A percentile compares a stretch with the other conserved stretches of the same genome.
These are phyloP conservation scores for Staphylotrichum longicolle DNA, from an alignment of 495 filamentous ascomycete species.

Conservation along the genomic window DNA sequence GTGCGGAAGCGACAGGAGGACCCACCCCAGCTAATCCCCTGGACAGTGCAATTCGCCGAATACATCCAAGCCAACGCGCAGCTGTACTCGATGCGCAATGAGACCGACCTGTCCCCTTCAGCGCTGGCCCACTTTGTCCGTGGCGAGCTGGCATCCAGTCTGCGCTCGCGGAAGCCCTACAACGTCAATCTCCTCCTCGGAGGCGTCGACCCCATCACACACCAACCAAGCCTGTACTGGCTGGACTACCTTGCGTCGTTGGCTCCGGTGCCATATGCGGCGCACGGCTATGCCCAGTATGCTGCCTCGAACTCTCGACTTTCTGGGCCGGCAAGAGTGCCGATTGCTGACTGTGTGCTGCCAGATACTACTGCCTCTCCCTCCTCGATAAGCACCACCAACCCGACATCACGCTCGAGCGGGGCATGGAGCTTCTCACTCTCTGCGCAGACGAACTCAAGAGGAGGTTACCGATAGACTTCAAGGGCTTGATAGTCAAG, in stretches of 20 bases:
- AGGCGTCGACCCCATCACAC: conserved; percentile 82
- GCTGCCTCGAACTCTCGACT: conserved; percentile 34
- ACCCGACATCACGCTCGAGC: conserved; percentile 80
- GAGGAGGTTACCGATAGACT: conserved; percentile 92
- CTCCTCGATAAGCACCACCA: conserved; percentile 98
- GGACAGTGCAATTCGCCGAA: conserved; percentile 94
- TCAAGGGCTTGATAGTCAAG: conserved; percentile 94
- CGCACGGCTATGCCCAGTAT: conserved; percentile 96
- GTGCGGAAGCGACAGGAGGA: background rate
- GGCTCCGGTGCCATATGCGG: conserved; percentile 87
- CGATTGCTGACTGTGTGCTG: conserved; percentile 16
- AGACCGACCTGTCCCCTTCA: conserved; percentile 80
- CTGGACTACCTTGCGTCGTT: conserved; percentile 91
- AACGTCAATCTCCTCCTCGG: conserved; percentile 93
- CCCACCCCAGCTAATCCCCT: conserved; percentile 31
- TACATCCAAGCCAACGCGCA: conserved; percentile 98
- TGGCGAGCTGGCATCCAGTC: conserved; percentile 80
- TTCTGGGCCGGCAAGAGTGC: background rate
- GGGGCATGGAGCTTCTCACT: conserved; percentile 83
- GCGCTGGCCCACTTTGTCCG: conserved; percentile 91
- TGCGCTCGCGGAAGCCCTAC: conserved; percentile 90
- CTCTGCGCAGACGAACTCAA: conserved; percentile 98
- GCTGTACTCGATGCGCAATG: conserved; percentile 97
- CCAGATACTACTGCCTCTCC: conserved; percentile 83
- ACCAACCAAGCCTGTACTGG: conserved; percentile 91